Evolutionary conservation across 352 stramenopile species (phyloP).

Genomic region (Phytophthora foliorum): DNA sequence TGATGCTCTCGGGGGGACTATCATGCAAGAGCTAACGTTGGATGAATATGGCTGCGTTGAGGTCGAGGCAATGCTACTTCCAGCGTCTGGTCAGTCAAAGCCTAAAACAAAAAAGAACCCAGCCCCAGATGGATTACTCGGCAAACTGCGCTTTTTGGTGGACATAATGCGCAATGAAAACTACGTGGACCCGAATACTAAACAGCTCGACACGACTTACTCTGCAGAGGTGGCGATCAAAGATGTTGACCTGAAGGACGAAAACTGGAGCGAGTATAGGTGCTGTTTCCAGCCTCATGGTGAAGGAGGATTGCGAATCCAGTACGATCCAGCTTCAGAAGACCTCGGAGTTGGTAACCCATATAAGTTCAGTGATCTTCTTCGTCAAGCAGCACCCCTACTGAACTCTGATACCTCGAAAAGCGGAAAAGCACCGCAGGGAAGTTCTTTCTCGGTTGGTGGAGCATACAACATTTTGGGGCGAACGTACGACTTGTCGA

Average conservation of each 20-base stretch:
- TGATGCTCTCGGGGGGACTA: conserved; percentile 43
- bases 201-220: conserved; percentile 51
- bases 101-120: conserved; percentile 52
- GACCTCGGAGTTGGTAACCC: conserved; percentile 49
- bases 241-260: conserved; percentile 10
- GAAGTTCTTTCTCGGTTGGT: background rate
- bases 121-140: conserved; percentile 54
- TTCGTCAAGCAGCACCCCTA: conserved; percentile 22
- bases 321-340: conserved; percentile 58
- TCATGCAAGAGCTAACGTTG: conserved; percentile 45
- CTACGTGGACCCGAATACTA: conserved; percentile 46
- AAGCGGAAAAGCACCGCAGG: background rate
- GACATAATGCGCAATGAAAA: conserved; percentile 74
- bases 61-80: conserved; percentile 63
- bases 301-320: conserved; percentile 52
- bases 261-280: conserved; percentile 52
- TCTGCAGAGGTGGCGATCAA: conserved; percentile 61
- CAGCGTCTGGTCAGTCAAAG: conserved; percentile 48
- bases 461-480: conserved; percentile 50
- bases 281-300: conserved; percentile 62
- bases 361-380: conserved; percentile 48
- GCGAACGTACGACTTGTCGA: conserved; percentile 62
- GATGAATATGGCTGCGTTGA: conserved; percentile 49
- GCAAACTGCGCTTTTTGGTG: conserved; percentile 60
- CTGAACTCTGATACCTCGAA: background rate